Conservation (phyloP, 352 stramenopile species). For the Phytophthora megakarya region DNA sequence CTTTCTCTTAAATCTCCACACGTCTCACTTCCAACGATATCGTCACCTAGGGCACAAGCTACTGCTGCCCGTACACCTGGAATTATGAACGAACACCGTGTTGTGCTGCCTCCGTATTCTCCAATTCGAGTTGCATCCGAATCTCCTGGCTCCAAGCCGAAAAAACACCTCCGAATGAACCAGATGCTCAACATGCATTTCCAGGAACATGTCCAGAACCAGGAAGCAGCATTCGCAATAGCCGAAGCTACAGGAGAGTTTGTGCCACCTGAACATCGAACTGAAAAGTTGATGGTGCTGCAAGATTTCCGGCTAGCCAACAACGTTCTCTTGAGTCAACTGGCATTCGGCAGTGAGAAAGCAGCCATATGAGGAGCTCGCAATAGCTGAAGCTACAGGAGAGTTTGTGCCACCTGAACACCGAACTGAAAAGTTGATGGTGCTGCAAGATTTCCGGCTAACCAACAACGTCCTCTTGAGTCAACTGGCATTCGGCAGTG, state of each 20-base stretch:
- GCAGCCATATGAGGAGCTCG: conserved; percentile 21
- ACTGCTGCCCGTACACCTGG: background rate
- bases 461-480: conserved; percentile 45
- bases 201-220: conserved; percentile 38
- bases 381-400: conserved; percentile 23
- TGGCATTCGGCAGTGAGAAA: no score
- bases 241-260: conserved; percentile 21
- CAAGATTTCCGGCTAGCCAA: conserved; percentile 60
- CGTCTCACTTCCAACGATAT: conserved; percentile 43
- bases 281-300: conserved; percentile 43
- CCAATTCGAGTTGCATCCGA: background rate
- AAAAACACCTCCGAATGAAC: conserved; percentile 34
- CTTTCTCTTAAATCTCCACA: conserved; percentile 11
- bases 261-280: conserved; percentile 11
- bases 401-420: conserved; percentile 9
- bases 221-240: conserved; percentile 22
- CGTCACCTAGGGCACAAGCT: conserved; percentile 13
- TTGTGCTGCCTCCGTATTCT: conserved; percentile 34
- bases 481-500: conserved; percentile 36
- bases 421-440: conserved; percentile 33
- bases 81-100: conserved; percentile 1
- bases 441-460: conserved; percentile 58
- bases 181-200: conserved; percentile 56
- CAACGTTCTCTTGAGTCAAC: conserved; percentile 39
- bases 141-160: conserved; percentile 12